These are phyloP conservation scores for Neopestalotiopsis sp. DNA, from an alignment of 2,329 filamentous ascomycete genomes.

Conservation along the genomic window DNA sequence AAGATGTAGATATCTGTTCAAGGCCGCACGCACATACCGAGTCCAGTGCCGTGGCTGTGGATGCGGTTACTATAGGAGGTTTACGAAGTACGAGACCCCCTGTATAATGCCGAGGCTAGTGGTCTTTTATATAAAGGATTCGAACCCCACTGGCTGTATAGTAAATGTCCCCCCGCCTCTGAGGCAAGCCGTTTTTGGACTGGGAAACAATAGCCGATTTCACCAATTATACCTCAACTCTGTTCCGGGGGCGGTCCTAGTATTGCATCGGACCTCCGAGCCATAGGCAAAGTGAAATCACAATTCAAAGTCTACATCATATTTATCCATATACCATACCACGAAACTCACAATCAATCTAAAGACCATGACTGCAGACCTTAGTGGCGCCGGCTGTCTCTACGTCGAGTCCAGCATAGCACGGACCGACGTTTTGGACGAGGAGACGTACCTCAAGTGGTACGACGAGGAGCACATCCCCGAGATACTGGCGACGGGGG, in stretches of 20 bases:
- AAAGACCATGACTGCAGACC: neutral
- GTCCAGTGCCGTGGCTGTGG: no score
- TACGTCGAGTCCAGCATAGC: constrained; percentile 36
- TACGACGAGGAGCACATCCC: constrained; percentile 45
- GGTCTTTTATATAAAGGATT: neutral
- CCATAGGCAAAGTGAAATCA: neutral
- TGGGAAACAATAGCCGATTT: constrained; percentile 1
- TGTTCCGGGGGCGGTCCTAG: neutral
- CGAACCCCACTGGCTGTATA: neutral
- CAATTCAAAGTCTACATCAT: neutral
- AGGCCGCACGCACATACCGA: no score
- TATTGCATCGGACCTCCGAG: neutral
- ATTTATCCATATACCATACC: neutral
- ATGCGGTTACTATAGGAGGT: no score
- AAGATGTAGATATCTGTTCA: no score
- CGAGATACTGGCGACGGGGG: constrained; percentile 38
- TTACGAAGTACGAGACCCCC: no score
- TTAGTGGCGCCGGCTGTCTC: constrained; percentile 34
- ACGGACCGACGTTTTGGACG: constrained; percentile 32
- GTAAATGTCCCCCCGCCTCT: neutral
- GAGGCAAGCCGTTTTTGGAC: neutral
- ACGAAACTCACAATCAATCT: neutral
- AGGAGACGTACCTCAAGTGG: constrained; percentile 39
- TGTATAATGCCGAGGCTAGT: neutral
- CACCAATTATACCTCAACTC: neutral